Evolutionary conservation across 169 alveolate genomes (phyloP).

Genomic region (Haemoproteus tartakovskyi): DNA sequence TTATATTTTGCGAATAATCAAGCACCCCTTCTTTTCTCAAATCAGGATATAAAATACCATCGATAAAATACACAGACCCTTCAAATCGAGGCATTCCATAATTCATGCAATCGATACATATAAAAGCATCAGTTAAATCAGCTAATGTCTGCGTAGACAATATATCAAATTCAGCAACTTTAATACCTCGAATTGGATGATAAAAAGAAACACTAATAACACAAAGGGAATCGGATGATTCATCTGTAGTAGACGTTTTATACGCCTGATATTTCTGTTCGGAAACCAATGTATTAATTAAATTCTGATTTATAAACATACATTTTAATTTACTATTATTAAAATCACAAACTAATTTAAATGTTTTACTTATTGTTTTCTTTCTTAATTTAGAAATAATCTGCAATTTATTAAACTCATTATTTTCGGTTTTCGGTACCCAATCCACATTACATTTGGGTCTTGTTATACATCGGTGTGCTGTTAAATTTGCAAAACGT

Average conservation of each 20-base stretch:
- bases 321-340: slow-evolving; percentile 27
- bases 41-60: slow-evolving; percentile 82
- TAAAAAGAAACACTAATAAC: slow-evolving; percentile 75
- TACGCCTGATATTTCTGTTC: background rate
- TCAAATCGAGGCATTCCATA: slow-evolving; percentile 65
- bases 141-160: slow-evolving; percentile 78
- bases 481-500: slow-evolving; percentile 4
- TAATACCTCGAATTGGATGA: slow-evolving; percentile 82
- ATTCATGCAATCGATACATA: slow-evolving; percentile 71
- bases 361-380: slow-evolving; percentile 38
- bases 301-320: slow-evolving; percentile 47
- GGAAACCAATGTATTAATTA: slow-evolving; percentile 4
- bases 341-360: slow-evolving; percentile 55
- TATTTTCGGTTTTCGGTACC: slow-evolving; percentile 44
- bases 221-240: slow-evolving; percentile 9
- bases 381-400: slow-evolving; percentile 35
- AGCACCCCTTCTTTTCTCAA: slow-evolving; percentile 66
- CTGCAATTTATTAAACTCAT: slow-evolving; percentile 39
- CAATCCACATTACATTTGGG: slow-evolving; percentile 34
- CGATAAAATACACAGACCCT: slow-evolving; percentile 81
- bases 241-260: background rate
- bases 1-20: slow-evolving; percentile 64
- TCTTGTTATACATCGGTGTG: slow-evolving; percentile 6
- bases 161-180: slow-evolving; percentile 79
- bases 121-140: slow-evolving; percentile 75